Evolutionary conservation across 768 basidiomycete genomes (phyloP).

Genomic region (Russula virescens): DNA sequence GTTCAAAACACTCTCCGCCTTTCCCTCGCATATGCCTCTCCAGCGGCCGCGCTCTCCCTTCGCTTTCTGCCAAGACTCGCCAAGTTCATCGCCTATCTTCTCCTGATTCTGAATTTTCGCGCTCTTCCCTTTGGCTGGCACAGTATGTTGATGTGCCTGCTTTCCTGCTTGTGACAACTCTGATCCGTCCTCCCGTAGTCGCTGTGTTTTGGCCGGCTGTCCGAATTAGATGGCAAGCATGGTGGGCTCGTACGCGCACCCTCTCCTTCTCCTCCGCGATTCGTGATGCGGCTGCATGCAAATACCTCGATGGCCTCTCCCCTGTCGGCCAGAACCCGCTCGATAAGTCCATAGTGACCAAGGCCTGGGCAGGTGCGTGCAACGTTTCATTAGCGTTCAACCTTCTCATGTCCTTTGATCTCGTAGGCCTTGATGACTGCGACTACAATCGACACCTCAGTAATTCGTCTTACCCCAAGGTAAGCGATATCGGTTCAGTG

Average conservation of each 20-base stretch:
- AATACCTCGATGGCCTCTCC: constrained; percentile 20
- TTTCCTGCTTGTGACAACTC: too few species aligned
- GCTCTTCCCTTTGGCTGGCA: constrained; percentile 24
- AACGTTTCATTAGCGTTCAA: not conserved
- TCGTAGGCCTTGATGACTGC: constrained; percentile 59
- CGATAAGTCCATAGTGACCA: constrained; percentile 16
- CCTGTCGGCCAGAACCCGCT: constrained; percentile 27
- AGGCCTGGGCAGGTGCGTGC: constrained; percentile 24
- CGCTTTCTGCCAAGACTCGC: constrained; percentile 13
- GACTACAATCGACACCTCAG: constrained; percentile 74
- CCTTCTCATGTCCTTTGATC: too few species aligned
- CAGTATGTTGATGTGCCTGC: constrained; percentile 1
- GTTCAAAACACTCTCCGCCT: not conserved
- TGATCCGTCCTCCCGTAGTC: constrained; percentile 1
- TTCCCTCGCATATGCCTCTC: not conserved
- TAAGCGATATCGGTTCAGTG: constrained; percentile 25
- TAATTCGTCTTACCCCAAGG: constrained; percentile 79
- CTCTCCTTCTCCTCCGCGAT: constrained; percentile 7
- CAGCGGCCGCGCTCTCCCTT: not conserved
- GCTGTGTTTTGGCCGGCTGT: constrained; percentile 12
- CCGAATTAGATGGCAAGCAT: constrained; percentile 3
- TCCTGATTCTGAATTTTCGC: constrained; percentile 2
- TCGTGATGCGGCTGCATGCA: not conserved
- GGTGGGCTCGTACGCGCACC: constrained; percentile 7
- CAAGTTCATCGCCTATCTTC: constrained; percentile 1